A percentile compares a stretch with the other conserved stretches of the same genome.
Evolutionary conservation across 306 rosid species (phyloP).

Genomic region (Fragaria iinumae): DNA sequence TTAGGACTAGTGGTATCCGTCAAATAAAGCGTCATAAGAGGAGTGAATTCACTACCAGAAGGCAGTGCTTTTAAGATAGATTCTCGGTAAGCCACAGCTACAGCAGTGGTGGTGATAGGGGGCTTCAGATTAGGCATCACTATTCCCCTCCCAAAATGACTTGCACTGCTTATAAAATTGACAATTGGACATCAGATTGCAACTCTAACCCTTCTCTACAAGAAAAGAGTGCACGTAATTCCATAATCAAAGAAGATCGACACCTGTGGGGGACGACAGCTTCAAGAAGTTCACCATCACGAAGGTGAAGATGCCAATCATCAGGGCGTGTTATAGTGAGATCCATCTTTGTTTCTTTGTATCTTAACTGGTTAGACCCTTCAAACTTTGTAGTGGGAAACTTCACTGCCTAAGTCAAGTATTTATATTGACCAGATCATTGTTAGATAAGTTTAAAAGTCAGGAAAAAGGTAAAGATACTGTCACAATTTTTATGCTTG

Average conservation of each 20-base stretch:
- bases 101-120: slow-evolving; percentile 63
- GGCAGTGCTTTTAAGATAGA: slow-evolving; percentile 77
- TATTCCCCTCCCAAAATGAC: slow-evolving; percentile 77
- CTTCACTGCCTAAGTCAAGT: slow-evolving; percentile 27
- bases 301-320: slow-evolving; percentile 96
- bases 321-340: slow-evolving; percentile 77
- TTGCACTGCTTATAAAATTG: slow-evolving; percentile 48
- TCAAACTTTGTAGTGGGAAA: slow-evolving; percentile 30
- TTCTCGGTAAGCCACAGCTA: slow-evolving; percentile 68
- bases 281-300: slow-evolving; percentile 73
- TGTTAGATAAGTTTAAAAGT: background rate
- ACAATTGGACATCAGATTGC: slow-evolving; percentile 23
- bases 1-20: slow-evolving; percentile 67
- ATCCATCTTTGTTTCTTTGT: slow-evolving; percentile 58
- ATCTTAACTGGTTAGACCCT: slow-evolving; percentile 23
- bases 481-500: background rate
- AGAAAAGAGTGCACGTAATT: background rate
- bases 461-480: background rate
- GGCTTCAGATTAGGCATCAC: slow-evolving; percentile 97
- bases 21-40: slow-evolving; percentile 90
- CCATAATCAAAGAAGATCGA: slow-evolving; percentile 21
- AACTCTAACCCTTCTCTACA: background rate
- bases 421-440: slow-evolving; percentile 11
- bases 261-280: slow-evolving; percentile 83
- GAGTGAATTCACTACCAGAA: slow-evolving; percentile 55